These are phyloP conservation scores for Inga leiocalycina DNA, from an alignment of 306 rosid species.

Conservation along the genomic window DNA sequence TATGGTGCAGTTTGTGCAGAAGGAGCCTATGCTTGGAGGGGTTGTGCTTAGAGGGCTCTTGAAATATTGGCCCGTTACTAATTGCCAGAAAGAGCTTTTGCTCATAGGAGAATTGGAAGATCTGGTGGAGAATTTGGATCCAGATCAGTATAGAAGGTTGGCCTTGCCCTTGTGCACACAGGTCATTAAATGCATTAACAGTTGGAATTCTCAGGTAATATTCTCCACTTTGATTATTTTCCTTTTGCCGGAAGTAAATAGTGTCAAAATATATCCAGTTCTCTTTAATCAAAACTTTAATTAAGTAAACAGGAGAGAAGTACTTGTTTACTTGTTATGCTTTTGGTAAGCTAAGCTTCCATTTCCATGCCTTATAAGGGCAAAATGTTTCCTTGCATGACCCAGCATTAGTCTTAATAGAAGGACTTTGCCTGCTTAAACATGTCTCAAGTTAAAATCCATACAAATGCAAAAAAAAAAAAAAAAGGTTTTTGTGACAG, in stretches of 20 bases:
- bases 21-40: constrained; percentile 91
- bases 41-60: constrained; percentile 72
- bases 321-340: neutral
- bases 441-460: too few relatives aligned
- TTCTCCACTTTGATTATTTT: neutral
- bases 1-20: constrained; percentile 81
- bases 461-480: too few relatives aligned
- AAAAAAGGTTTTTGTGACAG: too few relatives aligned
- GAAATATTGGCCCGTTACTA: constrained; percentile 83
- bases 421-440: too few relatives aligned
- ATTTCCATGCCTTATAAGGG: neutral
- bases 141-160: constrained; percentile 71
- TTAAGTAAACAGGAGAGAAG: neutral
- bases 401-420: too few relatives aligned
- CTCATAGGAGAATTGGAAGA: constrained; percentile 83
- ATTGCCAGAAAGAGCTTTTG: constrained; percentile 76
- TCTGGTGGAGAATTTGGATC: constrained; percentile 69
- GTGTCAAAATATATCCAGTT: neutral
- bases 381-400: neutral
- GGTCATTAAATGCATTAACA: constrained; percentile 71
- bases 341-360: neutral
- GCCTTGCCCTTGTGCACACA: constrained; percentile 74
- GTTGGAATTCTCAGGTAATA: constrained; percentile 83
- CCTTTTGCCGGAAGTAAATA: neutral
- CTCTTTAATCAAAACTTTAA: neutral